Conservation (phyloP, 208 protist genomes). For the Perkinsela sp. region DNA sequence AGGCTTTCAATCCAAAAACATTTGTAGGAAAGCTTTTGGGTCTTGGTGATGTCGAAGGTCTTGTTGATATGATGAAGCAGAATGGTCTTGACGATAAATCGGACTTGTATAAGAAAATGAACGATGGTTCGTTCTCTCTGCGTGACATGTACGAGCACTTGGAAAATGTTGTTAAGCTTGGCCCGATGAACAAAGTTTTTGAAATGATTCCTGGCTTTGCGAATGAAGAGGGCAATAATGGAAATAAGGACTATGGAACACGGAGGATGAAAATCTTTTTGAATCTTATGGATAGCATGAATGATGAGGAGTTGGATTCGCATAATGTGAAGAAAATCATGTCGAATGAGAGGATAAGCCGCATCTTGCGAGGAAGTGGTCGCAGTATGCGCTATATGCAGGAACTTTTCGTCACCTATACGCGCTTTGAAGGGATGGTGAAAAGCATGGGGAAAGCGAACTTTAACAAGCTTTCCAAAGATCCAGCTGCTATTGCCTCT, state of each 20-base stretch:
- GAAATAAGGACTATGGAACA: conserved; percentile 20
- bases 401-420: conserved; percentile 38
- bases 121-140: conserved; percentile 72
- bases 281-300: conserved; percentile 87
- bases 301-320: conserved; percentile 56
- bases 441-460: conserved; percentile 60
- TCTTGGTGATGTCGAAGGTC: conserved; percentile 72
- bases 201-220: conserved; percentile 72
- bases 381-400: conserved; percentile 33
- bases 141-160: conserved; percentile 86
- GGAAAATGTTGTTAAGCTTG: conserved; percentile 75
- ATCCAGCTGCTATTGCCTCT: conserved; percentile 17
- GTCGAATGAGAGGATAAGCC: conserved; percentile 40
- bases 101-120: conserved; percentile 54
- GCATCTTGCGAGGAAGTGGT: conserved; percentile 49
- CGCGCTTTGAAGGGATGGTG: conserved; percentile 52
- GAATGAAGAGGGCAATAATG: conserved; percentile 15
- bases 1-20: conserved; percentile 50
- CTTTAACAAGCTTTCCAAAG: conserved; percentile 53
- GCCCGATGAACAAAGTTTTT: conserved; percentile 69
- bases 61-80: conserved; percentile 71
- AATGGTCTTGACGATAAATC: conserved; percentile 44
- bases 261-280: conserved; percentile 63
- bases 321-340: conserved; percentile 62
- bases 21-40: conserved; percentile 77